Evolutionary conservation across 345 rosid species (phyloP), one percentile per base, ranked within the genome.

Genomic region (Lepidium sativum): DNA sequence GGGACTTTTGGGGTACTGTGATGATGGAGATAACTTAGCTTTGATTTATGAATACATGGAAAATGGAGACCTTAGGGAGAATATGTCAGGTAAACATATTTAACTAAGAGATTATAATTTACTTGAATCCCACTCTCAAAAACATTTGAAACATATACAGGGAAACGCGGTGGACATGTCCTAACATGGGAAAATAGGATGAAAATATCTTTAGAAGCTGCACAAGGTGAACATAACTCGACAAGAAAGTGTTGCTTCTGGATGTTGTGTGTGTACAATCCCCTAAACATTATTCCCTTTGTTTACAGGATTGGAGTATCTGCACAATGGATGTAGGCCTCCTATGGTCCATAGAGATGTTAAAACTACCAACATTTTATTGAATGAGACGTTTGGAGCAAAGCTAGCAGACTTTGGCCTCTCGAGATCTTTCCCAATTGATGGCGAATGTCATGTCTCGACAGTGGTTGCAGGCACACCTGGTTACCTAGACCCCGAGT

Each of bases 401-500:
- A 86, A 83, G 50, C 68, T 86, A 37, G 74, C 88, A 0, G 88
- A 86, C 51, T 86, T 86, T 63, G 88, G 92, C 9, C 68, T 83
- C 2, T 86, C 92, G 4, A 80, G 75, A 63, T 62, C 76, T 61
- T 74, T 79, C 38, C 75, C 80, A 17, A 13, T 70, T 1, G 85
- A 79, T 15, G 78, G 73, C 0, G 75, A 67, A 2, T 47, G 27
- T 4, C 74, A 29, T 55, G 73, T 76, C 38, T n/a, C 72, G 0
- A 74, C 86, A 25, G 41, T 39, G 0, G 79, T 81, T 33, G 70
- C 73, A 0, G 89, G 92, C 27, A 86, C 92, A 4, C 67, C 76
- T 18, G 88, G 86, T 13, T 80, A 86, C 57, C 59, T 80, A 11
- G 86, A 81, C 71, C 88, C 88, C 0, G 85, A 83, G 92, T 86